A percentile compares a stretch with the other conserved stretches of the same genome.
These are phyloP conservation scores for Jatropha curcas DNA, from an alignment of 345 rosid species.

Conservation along the genomic window DNA sequence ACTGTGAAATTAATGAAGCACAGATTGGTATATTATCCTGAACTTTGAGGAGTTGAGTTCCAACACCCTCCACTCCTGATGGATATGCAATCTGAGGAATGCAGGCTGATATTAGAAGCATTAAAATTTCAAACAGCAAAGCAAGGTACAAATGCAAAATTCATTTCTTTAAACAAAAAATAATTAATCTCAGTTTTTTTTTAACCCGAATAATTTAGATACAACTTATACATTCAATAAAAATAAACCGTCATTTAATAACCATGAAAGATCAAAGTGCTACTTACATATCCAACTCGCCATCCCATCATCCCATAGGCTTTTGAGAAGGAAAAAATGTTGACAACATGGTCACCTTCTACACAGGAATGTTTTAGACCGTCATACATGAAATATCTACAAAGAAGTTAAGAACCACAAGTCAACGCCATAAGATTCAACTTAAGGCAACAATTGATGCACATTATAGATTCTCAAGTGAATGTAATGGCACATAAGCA, in stretches of 20 bases:
- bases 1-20: slow-evolving; percentile 76
- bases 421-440: slow-evolving; percentile 8
- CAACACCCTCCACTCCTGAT: slow-evolving; percentile 69
- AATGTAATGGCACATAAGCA: not conserved
- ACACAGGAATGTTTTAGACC: slow-evolving; percentile 81
- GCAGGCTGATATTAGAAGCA: not conserved
- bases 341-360: slow-evolving; percentile 90
- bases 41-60: slow-evolving; percentile 68
- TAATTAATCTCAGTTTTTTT: no score
- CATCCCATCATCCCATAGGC: slow-evolving; percentile 99
- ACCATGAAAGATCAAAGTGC: not conserved
- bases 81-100: slow-evolving; percentile 82
- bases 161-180: not conserved
- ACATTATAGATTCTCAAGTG: not conserved
- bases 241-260: not conserved
- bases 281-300: slow-evolving; percentile 98
- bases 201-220: not conserved
- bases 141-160: not conserved
- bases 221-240: not conserved
- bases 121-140: not conserved
- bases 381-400: slow-evolving; percentile 96
- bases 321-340: slow-evolving; percentile 96
- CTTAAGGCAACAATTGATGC: not conserved
- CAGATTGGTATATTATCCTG: slow-evolving; percentile 98
- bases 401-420: slow-evolving; percentile 14